phyloP scores from a whole-genome alignment of 2,329 filamentous ascomycete species.

The Aspergillus pseudoglaucus region DNA sequence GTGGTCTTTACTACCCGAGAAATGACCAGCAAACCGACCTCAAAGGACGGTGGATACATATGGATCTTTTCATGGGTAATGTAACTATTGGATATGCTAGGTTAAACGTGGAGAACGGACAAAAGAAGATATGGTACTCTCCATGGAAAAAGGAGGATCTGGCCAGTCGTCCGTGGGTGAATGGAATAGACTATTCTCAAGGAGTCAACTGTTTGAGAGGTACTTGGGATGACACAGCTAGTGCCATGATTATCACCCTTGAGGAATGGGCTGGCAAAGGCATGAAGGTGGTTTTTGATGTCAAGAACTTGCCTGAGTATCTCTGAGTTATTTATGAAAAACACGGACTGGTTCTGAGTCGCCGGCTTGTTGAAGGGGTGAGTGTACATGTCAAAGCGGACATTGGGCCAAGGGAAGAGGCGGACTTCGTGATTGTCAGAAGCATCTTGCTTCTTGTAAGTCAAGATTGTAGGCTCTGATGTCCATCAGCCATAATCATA shows the following conservation, averaged over 20 bases:
- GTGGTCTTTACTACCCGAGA: too few relatives aligned
- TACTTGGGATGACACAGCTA: conserved; percentile 9
- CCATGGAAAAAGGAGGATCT: conserved; percentile 32
- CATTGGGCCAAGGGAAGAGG: neutral
- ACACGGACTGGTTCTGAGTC: neutral
- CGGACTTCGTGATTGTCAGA: neutral
- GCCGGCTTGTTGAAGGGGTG: neutral
- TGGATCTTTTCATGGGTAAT: conserved; percentile 35
- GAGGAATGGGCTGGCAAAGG: neutral
- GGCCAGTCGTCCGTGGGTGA: conserved; percentile 24
- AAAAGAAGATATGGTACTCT: conserved; percentile 25
- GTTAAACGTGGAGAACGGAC: conserved; percentile 32
- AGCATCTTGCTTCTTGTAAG: too few relatives aligned
- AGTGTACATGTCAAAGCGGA: neutral
- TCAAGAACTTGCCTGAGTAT: neutral
- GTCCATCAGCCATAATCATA: too few relatives aligned
- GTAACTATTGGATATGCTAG: conserved; percentile 30
- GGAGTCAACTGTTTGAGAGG: conserved; percentile 20
- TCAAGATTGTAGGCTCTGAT: too few relatives aligned
- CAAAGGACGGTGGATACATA: neutral
- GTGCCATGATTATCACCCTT: neutral
- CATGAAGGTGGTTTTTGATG: neutral
- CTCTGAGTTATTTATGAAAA: neutral
- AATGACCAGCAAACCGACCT: too few relatives aligned
- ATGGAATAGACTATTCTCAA: conserved; percentile 12